Conservation (phyloP, 192 early-diverging fungal genomes). For the Piromyces sp. region DNA sequence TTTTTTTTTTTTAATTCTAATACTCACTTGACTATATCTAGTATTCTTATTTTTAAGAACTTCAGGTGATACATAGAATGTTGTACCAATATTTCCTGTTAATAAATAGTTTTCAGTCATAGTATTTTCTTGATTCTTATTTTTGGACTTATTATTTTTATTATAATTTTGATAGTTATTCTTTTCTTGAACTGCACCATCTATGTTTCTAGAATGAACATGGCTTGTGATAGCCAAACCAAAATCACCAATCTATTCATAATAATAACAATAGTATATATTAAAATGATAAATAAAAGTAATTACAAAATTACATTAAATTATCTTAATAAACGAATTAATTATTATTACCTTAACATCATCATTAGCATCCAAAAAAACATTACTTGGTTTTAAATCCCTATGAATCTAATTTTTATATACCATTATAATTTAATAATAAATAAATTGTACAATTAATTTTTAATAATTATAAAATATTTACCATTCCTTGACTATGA, state of each 20-base stretch:
- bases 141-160: neutral
- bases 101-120: neutral
- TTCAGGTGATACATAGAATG: neutral
- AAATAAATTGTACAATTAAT: too few relatives aligned
- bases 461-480: too few relatives aligned
- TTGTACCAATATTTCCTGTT: neutral
- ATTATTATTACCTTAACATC: neutral
- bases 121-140: neutral
- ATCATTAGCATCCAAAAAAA: conserved; percentile 38
- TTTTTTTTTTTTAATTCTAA: too few relatives aligned
- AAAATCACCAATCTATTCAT: conserved; percentile 49
- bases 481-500: conserved; percentile 64
- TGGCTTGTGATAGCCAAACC: conserved; percentile 45
- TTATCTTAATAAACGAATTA: too few relatives aligned
- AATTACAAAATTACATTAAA: too few relatives aligned
- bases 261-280: conserved; percentile 20
- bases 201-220: neutral
- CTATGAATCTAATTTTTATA: conserved; percentile 45
- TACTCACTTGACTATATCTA: neutral
- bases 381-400: conserved; percentile 77
- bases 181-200: neutral
- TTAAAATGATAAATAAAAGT: neutral
- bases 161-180: neutral
- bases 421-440: too few relatives aligned
- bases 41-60: neutral